Evolutionary conservation across 2,329 filamentous ascomycete genomes (phyloP).

Genomic region (Macrophomina phaseolina): DNA sequence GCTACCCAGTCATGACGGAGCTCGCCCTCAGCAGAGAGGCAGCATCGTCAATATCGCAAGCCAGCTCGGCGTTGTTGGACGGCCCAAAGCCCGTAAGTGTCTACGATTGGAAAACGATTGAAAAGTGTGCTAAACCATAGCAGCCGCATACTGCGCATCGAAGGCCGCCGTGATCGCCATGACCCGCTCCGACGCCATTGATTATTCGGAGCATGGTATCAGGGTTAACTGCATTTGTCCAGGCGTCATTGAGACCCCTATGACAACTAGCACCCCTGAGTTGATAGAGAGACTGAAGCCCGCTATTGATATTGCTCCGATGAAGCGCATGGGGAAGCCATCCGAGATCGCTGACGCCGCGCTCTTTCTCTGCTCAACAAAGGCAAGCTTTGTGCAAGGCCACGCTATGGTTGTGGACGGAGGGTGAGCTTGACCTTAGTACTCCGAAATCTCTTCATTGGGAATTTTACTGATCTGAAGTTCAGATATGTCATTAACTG

Average conservation of each 20-base stretch:
- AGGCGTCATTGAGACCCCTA: constrained; percentile 53
- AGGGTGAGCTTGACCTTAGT: constrained; percentile 30
- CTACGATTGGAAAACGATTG: neutral
- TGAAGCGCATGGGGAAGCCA: constrained; percentile 54
- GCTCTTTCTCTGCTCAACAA: constrained; percentile 57
- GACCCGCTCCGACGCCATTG: constrained; percentile 62
- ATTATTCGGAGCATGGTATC: constrained; percentile 58
- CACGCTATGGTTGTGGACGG: constrained; percentile 56
- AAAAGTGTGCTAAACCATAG: constrained; percentile 8
- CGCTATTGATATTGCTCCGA: constrained; percentile 54
- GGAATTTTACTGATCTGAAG: neutral
- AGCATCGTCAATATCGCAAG: constrained; percentile 62
- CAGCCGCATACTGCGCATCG: constrained; percentile 63
- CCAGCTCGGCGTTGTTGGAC: constrained; percentile 54
- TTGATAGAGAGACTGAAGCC: constrained; percentile 41
- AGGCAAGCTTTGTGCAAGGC: constrained; percentile 61
- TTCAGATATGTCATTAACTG: neutral
- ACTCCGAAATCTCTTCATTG: neutral
- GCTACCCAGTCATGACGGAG: constrained; percentile 55
- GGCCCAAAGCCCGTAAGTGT: constrained; percentile 42
- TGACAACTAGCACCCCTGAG: constrained; percentile 35
- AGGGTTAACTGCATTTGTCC: constrained; percentile 67
- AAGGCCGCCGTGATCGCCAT: constrained; percentile 65
- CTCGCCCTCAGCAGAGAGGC: constrained; percentile 45
- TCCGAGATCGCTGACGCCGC: constrained; percentile 63